Conservation (phyloP, 148 eudicot genomes). For the Rhododendron henanense region DNA sequence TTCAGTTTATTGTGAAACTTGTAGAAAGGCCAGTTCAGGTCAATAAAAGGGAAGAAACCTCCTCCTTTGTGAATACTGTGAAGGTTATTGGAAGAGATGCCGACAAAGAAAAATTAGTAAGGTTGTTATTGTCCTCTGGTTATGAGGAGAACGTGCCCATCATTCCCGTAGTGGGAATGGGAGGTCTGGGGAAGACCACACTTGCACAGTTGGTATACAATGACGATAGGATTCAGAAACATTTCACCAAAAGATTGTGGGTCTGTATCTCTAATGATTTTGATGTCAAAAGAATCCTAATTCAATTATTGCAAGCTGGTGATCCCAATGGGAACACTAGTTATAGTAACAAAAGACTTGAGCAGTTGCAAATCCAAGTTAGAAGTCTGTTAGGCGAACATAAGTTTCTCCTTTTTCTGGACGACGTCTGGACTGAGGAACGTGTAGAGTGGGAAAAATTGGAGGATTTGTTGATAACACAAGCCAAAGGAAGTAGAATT, state of each 20-base stretch:
- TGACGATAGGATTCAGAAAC: not conserved
- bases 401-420: slow-evolving; percentile 24
- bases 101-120: slow-evolving; percentile 3
- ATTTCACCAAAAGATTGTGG: slow-evolving; percentile 23
- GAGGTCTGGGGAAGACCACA: slow-evolving; percentile 32
- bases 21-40: not conserved
- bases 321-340: not conserved
- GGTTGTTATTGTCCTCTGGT: not conserved
- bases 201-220: slow-evolving; percentile 21
- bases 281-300: not conserved
- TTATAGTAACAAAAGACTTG: not conserved
- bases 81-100: slow-evolving; percentile 25
- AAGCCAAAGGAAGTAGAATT: slow-evolving; percentile 14
- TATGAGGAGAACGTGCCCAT: not conserved
- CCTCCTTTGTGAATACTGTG: not conserved
- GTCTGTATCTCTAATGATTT: slow-evolving; percentile 23
- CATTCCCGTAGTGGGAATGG: slow-evolving; percentile 24
- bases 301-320: not conserved
- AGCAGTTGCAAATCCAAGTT: not conserved
- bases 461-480: not conserved
- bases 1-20: too few relatives aligned
- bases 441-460: not conserved
- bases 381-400: not conserved
- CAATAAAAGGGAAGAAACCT: not conserved
- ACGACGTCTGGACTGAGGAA: slow-evolving; percentile 30